Evolutionary conservation across 2,329 filamentous ascomycete genomes (phyloP).

Genomic region (Exophiala sp.): DNA sequence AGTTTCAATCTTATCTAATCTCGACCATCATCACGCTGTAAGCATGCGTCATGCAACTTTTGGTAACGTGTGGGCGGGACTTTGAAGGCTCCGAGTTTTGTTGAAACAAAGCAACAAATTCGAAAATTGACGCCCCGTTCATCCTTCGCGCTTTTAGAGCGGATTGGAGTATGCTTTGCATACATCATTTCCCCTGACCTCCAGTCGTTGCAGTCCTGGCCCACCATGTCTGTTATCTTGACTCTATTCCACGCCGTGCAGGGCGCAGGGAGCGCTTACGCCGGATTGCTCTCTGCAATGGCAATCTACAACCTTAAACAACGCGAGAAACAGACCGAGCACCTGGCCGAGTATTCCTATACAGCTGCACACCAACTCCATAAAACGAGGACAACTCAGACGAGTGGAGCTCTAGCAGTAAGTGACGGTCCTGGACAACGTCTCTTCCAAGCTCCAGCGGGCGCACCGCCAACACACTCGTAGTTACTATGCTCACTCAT

Average conservation of each 20-base stretch:
- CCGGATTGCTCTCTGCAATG: constrained; percentile 17
- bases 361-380: constrained; percentile 19
- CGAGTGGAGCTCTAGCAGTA: constrained; percentile 22
- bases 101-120: too few species aligned
- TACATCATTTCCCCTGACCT: neutral
- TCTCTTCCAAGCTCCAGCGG: neutral
- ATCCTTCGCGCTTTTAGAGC: too few species aligned
- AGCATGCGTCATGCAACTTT: neutral
- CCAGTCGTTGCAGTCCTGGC: neutral
- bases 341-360: constrained; percentile 20
- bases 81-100: too few species aligned
- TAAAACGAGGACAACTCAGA: constrained; percentile 24
- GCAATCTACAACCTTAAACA: constrained; percentile 23
- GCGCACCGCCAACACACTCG: neutral
- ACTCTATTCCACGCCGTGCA: constrained; percentile 18
- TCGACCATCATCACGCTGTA: too few species aligned
- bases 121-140: too few species aligned
- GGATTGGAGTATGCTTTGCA: too few species aligned
- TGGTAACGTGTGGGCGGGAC: too few species aligned
- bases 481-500: neutral
- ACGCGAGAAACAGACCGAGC: constrained; percentile 19
- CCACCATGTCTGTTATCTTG: constrained; percentile 14
- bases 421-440: neutral
- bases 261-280: constrained; percentile 12
- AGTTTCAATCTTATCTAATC: neutral